phyloP scores from a whole-genome alignment of 2,329 filamentous ascomycete species.

The Sclerotinia glacialis region DNA sequence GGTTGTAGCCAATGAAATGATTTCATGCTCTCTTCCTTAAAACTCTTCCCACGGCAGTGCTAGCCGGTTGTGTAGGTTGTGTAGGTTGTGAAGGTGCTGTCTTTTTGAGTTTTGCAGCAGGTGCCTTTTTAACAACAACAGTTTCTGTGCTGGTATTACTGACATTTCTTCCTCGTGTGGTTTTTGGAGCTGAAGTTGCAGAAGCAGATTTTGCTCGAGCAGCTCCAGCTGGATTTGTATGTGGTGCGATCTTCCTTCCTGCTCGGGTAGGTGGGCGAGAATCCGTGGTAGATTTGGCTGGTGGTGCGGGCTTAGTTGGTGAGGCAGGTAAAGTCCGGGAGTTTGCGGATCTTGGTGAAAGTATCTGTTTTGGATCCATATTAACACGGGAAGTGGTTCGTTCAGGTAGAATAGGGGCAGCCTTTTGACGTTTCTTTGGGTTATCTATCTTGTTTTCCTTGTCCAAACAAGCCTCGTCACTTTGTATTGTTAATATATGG shows the following conservation, averaged over 20 bases:
- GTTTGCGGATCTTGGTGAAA: constrained; percentile 82
- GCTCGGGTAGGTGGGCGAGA: constrained; percentile 54
- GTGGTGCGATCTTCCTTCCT: constrained; percentile 40
- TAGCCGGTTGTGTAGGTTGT: constrained; percentile 43
- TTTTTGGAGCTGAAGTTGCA: constrained; percentile 43
- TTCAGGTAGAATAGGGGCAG: constrained; percentile 38
- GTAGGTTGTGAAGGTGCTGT: constrained; percentile 52
- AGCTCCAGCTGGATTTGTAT: constrained; percentile 23
- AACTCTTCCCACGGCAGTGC: constrained; percentile 40
- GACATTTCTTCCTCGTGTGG: constrained; percentile 56
- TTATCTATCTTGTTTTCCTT: constrained; percentile 73
- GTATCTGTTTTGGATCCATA: constrained; percentile 55
- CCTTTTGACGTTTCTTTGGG: constrained; percentile 62
- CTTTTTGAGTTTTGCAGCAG: constrained; percentile 44
- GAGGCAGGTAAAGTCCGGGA: constrained; percentile 50
- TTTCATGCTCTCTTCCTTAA: constrained; percentile 35
- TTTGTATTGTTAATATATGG: constrained; percentile 39
- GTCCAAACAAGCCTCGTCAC: constrained; percentile 62
- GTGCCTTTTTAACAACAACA: constrained; percentile 54
- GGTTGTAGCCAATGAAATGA: background rate
- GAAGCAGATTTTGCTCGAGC: constrained; percentile 36
- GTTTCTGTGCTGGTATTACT: constrained; percentile 48
- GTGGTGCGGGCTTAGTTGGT: constrained; percentile 43
- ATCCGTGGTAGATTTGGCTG: constrained; percentile 54
- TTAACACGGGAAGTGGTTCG: constrained; percentile 44